Evolutionary conservation across 345 rosid species (phyloP).

Genomic region (Dipteronia dyeriana): DNA sequence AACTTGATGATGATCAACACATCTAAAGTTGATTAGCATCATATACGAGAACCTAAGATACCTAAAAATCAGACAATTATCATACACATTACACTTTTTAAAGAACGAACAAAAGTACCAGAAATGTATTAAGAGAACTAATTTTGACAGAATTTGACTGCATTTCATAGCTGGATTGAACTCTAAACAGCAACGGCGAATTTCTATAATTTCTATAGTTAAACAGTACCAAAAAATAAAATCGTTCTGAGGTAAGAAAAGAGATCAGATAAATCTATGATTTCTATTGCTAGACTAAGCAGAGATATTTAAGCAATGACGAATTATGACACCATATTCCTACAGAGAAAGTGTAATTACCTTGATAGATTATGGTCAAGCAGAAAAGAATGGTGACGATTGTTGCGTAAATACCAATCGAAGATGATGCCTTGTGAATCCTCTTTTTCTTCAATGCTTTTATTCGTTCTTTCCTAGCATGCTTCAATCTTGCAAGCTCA

Average conservation of each 20-base stretch:
- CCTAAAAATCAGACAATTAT: constrained; percentile 18
- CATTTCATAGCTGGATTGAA: neutral
- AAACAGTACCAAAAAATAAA: too few species aligned
- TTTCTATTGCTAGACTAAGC: neutral
- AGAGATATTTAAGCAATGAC: neutral
- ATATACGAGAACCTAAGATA: constrained; percentile 26
- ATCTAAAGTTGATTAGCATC: neutral
- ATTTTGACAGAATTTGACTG: neutral
- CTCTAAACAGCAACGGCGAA: too few species aligned
- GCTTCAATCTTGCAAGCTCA: constrained; percentile 30
- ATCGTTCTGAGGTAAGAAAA: neutral
- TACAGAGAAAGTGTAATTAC: constrained; percentile 12
- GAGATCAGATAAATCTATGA: neutral
- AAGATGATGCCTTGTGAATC: constrained; percentile 27
- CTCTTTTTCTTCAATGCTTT: constrained; percentile 32
- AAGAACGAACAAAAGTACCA: neutral
- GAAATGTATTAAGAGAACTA: neutral
- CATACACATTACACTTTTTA: neutral
- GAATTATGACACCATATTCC: neutral
- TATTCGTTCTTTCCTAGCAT: constrained; percentile 23
- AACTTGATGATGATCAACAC: neutral
- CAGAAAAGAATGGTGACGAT: constrained; percentile 37
- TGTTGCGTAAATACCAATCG: constrained; percentile 25
- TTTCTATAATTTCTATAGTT: too few species aligned
- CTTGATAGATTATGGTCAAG: constrained; percentile 35